Evolutionary conservation across 2,329 filamentous ascomycete genomes (phyloP).

Genomic region (Blastomyces emzantsi): DNA sequence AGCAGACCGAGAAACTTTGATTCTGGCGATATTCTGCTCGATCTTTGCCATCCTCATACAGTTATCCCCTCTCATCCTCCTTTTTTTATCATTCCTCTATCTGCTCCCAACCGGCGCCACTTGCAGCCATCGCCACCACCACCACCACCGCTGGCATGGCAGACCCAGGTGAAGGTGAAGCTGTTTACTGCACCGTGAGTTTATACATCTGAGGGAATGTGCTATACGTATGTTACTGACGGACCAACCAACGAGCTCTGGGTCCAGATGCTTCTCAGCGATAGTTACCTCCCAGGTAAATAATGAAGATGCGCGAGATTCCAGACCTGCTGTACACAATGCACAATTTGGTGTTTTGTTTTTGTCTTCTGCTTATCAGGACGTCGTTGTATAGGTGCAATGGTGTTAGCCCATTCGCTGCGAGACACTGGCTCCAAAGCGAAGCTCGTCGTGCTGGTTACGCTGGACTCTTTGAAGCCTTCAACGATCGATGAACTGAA

Average conservation of each 20-base stretch:
- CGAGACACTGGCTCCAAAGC: constrained; percentile 81
- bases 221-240: neutral
- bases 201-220: neutral
- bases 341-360: constrained; percentile 10
- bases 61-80: neutral
- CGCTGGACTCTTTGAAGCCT: constrained; percentile 65
- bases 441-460: constrained; percentile 77
- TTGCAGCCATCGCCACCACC: neutral
- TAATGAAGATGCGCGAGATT: constrained; percentile 14
- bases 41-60: no score
- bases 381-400: constrained; percentile 57
- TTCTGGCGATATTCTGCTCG: neutral
- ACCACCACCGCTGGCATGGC: constrained; percentile 27
- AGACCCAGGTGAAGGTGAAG: constrained; percentile 42
- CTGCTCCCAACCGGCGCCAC: neutral
- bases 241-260: constrained; percentile 5
- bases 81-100: neutral
- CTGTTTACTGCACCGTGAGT: constrained; percentile 58
- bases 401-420: constrained; percentile 88
- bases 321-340: constrained; percentile 11
- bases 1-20: neutral
- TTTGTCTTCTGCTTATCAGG: neutral
- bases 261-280: constrained; percentile 74
- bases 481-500: constrained; percentile 70
- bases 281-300: constrained; percentile 84